phyloP scores from a whole-genome alignment of 345 rosid genomes.

The Murraya paniculata region DNA sequence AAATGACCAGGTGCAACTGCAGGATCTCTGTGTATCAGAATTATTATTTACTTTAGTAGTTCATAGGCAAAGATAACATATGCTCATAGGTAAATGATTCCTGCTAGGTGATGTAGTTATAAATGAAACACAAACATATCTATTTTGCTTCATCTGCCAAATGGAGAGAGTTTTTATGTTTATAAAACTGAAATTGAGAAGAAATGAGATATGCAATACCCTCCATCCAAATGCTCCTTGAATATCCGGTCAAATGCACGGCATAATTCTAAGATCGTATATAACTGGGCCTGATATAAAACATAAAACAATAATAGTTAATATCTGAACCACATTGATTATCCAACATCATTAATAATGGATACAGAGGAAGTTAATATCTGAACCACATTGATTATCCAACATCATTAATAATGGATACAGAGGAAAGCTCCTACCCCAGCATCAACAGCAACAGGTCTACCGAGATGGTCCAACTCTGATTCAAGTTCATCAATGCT shows the following conservation, averaged over 20 bases:
- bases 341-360: slow-evolving; percentile 3
- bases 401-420: slow-evolving; percentile 1
- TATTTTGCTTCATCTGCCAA: neutral
- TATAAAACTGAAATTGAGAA: neutral
- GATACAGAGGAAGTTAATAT: neutral
- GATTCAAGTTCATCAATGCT: slow-evolving; percentile 71
- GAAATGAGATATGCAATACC: slow-evolving; percentile 34
- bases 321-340: neutral
- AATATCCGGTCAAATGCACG: slow-evolving; percentile 67
- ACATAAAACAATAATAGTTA: neutral
- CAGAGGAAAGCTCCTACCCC: slow-evolving; percentile 39
- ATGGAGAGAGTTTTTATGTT: neutral
- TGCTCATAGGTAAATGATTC: neutral
- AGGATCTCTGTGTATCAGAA: neutral
- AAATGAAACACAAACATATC: neutral
- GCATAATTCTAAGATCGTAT: slow-evolving; percentile 65
- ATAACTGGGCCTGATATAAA: slow-evolving; percentile 55
- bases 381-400: slow-evolving; percentile 1
- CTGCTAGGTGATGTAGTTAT: neutral
- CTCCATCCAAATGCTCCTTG: slow-evolving; percentile 82
- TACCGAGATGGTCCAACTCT: slow-evolving; percentile 70
- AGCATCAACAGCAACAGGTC: slow-evolving; percentile 64
- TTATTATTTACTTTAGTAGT: neutral
- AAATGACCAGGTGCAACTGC: neutral
- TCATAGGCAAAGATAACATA: neutral